These are phyloP conservation scores for Diplodia mutila DNA, from an alignment of 2,329 filamentous ascomycete genomes.

Conservation along the genomic window DNA sequence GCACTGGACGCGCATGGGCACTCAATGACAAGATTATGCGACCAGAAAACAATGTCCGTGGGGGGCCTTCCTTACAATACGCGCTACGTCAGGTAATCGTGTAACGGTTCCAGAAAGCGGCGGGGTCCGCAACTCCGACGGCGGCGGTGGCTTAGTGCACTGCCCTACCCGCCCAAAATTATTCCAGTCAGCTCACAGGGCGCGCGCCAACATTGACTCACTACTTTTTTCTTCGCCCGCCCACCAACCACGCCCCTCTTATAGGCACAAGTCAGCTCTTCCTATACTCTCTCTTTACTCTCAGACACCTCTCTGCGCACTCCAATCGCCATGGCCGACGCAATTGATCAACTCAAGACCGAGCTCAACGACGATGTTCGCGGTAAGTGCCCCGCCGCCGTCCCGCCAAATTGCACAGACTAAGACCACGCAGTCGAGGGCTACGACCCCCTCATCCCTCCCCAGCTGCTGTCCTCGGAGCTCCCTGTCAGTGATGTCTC, in stretches of 20 bases:
- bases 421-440: conserved; percentile 69
- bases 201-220: conserved; percentile 10
- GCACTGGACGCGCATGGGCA: not conserved
- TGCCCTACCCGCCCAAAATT: conserved; percentile 10
- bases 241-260: conserved; percentile 16
- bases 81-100: not conserved
- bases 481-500: conserved; percentile 68
- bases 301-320: conserved; percentile 29
- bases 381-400: conserved; percentile 45
- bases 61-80: not conserved
- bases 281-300: too few species aligned
- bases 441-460: conserved; percentile 91
- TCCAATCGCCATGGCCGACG: conserved; percentile 30
- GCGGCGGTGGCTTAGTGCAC: not conserved
- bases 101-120: not conserved
- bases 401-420: not conserved
- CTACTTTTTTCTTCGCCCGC: conserved; percentile 5
- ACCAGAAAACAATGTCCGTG: too few species aligned
- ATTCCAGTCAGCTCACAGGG: not conserved
- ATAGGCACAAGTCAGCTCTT: conserved; percentile 27
- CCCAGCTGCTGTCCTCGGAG: conserved; percentile 83
- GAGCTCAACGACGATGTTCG: conserved; percentile 56
- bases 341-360: conserved; percentile 31
- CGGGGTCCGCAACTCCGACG: conserved; percentile 11
- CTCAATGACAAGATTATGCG: not conserved